Percentiles rank a stretch among this genome's conserved stretches.
These are phyloP conservation scores for Agapanthus africanus DNA, from an alignment of 106 monocot species.

Conservation along the genomic window DNA sequence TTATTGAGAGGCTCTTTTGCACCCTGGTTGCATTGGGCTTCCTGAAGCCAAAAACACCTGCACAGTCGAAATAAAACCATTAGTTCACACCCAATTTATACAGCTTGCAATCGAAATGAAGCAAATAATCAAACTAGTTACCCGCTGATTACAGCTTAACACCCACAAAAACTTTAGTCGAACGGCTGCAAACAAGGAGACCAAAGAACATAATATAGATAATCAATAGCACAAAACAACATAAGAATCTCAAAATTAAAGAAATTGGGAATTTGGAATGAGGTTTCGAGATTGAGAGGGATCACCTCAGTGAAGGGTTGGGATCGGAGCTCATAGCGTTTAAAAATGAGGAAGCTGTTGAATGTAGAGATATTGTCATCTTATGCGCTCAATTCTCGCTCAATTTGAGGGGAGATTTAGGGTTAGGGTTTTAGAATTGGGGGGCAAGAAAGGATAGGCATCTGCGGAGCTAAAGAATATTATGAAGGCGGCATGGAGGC, in stretches of 20 bases:
- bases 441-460: too few species aligned
- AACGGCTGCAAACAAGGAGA: constrained; percentile 14
- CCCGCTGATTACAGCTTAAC: constrained; percentile 36
- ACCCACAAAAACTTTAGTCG: constrained; percentile 33
- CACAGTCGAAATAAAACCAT: constrained; percentile 4
- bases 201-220: background rate
- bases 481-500: too few species aligned
- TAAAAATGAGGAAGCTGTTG: constrained; percentile 10
- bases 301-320: constrained; percentile 19
- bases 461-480: too few species aligned
- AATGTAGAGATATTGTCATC: constrained; percentile 13
- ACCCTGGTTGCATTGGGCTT: constrained; percentile 40
- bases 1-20: constrained; percentile 28
- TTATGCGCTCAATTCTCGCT: too few species aligned
- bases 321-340: background rate
- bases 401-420: too few species aligned
- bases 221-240: background rate
- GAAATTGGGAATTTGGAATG: too few species aligned
- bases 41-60: constrained; percentile 32
- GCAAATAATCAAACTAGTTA: too few species aligned
- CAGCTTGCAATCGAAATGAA: too few species aligned
- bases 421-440: too few species aligned
- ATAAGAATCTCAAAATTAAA: too few species aligned
- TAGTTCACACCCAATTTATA: background rate
- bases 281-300: too few species aligned